Percentiles rank a stretch among this genome's conserved stretches.
phyloP scores from a whole-genome alignment of 1,284 basidiomycete species.

The Trichosporon sp. region DNA sequence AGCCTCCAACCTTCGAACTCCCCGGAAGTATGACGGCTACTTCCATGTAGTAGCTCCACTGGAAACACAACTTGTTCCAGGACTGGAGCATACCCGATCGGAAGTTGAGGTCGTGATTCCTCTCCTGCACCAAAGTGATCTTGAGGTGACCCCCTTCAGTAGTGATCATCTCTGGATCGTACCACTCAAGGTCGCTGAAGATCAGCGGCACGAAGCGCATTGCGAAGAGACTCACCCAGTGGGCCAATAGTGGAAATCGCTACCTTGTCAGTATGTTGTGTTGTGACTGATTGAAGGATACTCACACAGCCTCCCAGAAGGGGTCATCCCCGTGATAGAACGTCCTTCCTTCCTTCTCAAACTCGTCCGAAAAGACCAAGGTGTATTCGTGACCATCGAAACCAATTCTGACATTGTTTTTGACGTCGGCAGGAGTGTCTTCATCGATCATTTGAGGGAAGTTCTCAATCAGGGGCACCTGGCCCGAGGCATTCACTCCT shows the following conservation, averaged over 20 bases:
- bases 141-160: constrained; percentile 72
- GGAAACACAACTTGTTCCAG: constrained; percentile 84
- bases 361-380: constrained; percentile 53
- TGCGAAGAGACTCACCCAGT: constrained; percentile 28
- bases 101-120: constrained; percentile 68
- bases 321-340: constrained; percentile 62
- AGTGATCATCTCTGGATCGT: constrained; percentile 73
- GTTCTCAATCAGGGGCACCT: constrained; percentile 61
- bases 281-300: not conserved
- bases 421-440: constrained; percentile 57
- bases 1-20: constrained; percentile 44
- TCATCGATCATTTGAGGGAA: constrained; percentile 64
- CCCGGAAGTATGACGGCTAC: constrained; percentile 78
- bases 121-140: constrained; percentile 64
- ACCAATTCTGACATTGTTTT: constrained; percentile 29
- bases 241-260: constrained; percentile 68
- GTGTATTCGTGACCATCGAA: constrained; percentile 45
- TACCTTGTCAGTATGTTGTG: not conserved
- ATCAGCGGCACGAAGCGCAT: not conserved
- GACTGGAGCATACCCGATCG: constrained; percentile 53
- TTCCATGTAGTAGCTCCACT: constrained; percentile 44
- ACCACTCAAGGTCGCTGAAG: constrained; percentile 62
- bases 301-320: constrained; percentile 47
- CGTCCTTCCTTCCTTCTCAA: constrained; percentile 59
- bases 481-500: constrained; percentile 54